Conservation (phyloP, 768 basidiomycete genomes). For the Termitomyces sp. region DNA sequence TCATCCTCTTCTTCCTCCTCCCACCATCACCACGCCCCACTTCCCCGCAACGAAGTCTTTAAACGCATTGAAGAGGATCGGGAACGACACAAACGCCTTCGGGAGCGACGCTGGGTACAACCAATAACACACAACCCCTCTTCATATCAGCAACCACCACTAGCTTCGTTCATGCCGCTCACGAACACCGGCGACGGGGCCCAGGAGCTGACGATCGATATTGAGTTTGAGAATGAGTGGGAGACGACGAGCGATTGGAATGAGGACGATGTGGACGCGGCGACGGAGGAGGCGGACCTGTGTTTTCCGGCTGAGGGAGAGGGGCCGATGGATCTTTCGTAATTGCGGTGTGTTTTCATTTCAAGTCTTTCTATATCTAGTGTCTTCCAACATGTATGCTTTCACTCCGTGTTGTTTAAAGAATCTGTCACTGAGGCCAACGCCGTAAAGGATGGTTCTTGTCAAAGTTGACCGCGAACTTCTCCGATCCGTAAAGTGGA, state of each 20-base stretch:
- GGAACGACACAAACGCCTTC: conserved; percentile 87
- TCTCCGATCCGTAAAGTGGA: too few species aligned
- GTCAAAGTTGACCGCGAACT: too few species aligned
- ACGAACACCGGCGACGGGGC: conserved; percentile 50
- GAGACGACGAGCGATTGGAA: conserved; percentile 91
- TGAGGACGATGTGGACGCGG: conserved; percentile 81
- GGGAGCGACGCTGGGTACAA: conserved; percentile 92
- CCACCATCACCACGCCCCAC: conserved; percentile 25
- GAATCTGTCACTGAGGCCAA: background rate
- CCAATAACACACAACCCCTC: conserved; percentile 56
- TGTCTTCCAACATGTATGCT: background rate
- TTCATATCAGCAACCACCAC: conserved; percentile 39
- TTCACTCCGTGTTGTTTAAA: background rate
- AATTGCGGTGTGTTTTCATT: background rate
- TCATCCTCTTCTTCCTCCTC: conserved; percentile 22
- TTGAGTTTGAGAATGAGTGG: conserved; percentile 90
- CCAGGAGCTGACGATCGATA: conserved; percentile 65
- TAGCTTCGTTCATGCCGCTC: conserved; percentile 63
- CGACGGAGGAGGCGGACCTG: conserved; percentile 64
- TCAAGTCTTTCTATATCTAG: background rate
- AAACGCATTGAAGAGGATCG: conserved; percentile 91
- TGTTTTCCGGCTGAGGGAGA: conserved; percentile 60
- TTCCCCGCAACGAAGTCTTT: conserved; percentile 70
- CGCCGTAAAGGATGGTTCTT: background rate
- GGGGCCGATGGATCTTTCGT: conserved; percentile 43